Base-by-base conservation (phyloP, 1,284 basidiomycete species). In the Ganoderma sinense region DNA sequence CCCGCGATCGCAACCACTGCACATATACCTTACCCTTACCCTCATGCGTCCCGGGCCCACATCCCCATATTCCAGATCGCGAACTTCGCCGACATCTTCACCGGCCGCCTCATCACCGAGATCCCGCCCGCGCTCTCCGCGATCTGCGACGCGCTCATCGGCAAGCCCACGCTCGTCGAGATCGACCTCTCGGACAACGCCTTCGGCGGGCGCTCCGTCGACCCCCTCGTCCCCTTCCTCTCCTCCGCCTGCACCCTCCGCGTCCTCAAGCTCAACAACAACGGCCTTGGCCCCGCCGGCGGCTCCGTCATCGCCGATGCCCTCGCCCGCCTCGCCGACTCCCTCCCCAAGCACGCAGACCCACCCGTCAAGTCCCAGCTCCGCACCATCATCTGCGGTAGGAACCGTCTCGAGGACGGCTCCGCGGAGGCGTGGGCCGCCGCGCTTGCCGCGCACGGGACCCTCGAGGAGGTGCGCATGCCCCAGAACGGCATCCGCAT, bases 51-150 rank as follows among this genome's bases (percentile, higher is more conserved):
- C 59, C 62, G 18, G 8, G 48, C 60, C 71, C 41, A n/a, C n/a
- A n/a, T n/a, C n/a, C n/a, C n/a, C n/a, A n/a, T n/a, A n/a, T n/a
- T 75, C 77, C 77, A 98, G 97, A 84, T 98, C 67, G 97, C 96
- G 74, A 93, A 99, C 84, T 94, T 99, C 75, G 94, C 96, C 61
- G 98, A 99, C 84, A 97, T 99, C 83, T 99, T 99, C 84, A 99
- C 97, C 13, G 96, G 97, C 63, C 93, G 98, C 70, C 88, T 98
- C 75, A 99, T 99, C 84, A 88, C 91, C 71, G 97, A 99, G 83
- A 99, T 99, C 79, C 98, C 98, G 4, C 89, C 86, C 75, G 95
- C 97, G 2, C 90, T 99, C 58, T 88, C 91, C 48, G 93, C 95
- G 40, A 89, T 99, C 75, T 98, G 97, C 81, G 89, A 96, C 77